Evolutionary conservation across 202 grass and related monocot genomes (phyloP), one percentile per base, ranked within the genome.

Genomic region (Carex sylvatica): DNA sequence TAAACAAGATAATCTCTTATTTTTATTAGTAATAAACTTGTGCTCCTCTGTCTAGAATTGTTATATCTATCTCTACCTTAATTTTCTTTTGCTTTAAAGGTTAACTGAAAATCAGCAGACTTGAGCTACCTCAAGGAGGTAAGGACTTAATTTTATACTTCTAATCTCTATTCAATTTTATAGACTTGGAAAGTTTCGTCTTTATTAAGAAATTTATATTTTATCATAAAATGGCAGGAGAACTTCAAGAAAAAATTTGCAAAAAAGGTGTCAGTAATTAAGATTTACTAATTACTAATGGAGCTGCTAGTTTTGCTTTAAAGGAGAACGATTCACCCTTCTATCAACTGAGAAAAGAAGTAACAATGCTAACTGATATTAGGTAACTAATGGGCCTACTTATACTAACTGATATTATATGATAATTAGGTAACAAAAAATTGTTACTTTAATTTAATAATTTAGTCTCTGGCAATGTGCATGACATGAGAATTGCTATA

Each of bases 311-410:
- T 81, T 67, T 73, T 87, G 83, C 78, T 80, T 90, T 84, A 61
- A 90, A 84, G 84, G 85, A 61, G 55, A 81, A 19, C 6, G 83
- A 79, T 90, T 91, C 96, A 31, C 96, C 96, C 40, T 98, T 98
- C 59, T 93, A 90, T 90, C 91, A 98, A 73, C 70, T 98, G 64
- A 93, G 96, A 82, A 83, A 85, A 86, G 96, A 98, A 87, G 87
- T 92, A 55, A 89, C 96, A 47, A 81, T 82, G 81, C 87, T 90
- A n/a, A n/a, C n/a, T n/a, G n/a, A n/a, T n/a, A n/a, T n/a, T n/a
- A n/a, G n/a, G n/a, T n/a, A n/a, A n/a, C n/a, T n/a, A n/a, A n/a
- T n/a, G n/a, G n/a, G n/a, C n/a, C n/a, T n/a, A n/a, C n/a, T n/a
- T n/a, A n/a, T n/a, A n/a, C n/a, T 16, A n/a, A 76, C 73, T 36